These are phyloP conservation scores for Epichloe baconii DNA, from an alignment of 2,329 filamentous ascomycete genomes.

Conservation along the genomic window DNA sequence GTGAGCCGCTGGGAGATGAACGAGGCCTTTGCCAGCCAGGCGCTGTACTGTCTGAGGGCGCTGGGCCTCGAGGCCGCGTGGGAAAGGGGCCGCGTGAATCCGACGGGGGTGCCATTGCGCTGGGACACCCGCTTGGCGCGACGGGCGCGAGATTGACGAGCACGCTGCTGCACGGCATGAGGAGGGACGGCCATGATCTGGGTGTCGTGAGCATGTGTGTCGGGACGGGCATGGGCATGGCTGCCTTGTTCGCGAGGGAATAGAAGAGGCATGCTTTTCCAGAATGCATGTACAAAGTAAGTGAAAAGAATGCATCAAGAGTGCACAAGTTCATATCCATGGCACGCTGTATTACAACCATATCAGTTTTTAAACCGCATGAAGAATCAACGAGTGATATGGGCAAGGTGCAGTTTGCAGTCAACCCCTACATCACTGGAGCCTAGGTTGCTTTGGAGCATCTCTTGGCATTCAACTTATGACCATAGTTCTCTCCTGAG, in stretches of 20 bases:
- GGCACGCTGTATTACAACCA: too few relatives aligned
- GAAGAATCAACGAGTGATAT: too few relatives aligned
- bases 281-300: too few relatives aligned
- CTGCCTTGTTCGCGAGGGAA: slow-evolving; percentile 52
- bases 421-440: too few relatives aligned
- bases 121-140: slow-evolving; percentile 82
- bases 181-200: slow-evolving; percentile 57
- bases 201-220: slow-evolving; percentile 89
- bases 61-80: slow-evolving; percentile 51
- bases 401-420: too few relatives aligned
- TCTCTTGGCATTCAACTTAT: too few relatives aligned
- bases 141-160: slow-evolving; percentile 73
- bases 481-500: too few relatives aligned
- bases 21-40: slow-evolving; percentile 60
- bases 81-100: slow-evolving; percentile 64
- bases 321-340: too few relatives aligned
- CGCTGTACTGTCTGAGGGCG: slow-evolving; percentile 57
- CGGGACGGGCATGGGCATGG: slow-evolving; percentile 70
- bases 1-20: slow-evolving; percentile 89
- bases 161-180: slow-evolving; percentile 54
- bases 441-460: too few relatives aligned
- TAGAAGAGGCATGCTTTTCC: neutral
- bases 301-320: too few relatives aligned
- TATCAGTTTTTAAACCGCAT: too few relatives aligned
- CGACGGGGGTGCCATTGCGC: slow-evolving; percentile 89